These are phyloP conservation scores for Sporisorium sorghi DNA, from an alignment of 1,284 basidiomycete species.

Conservation along the genomic window DNA sequence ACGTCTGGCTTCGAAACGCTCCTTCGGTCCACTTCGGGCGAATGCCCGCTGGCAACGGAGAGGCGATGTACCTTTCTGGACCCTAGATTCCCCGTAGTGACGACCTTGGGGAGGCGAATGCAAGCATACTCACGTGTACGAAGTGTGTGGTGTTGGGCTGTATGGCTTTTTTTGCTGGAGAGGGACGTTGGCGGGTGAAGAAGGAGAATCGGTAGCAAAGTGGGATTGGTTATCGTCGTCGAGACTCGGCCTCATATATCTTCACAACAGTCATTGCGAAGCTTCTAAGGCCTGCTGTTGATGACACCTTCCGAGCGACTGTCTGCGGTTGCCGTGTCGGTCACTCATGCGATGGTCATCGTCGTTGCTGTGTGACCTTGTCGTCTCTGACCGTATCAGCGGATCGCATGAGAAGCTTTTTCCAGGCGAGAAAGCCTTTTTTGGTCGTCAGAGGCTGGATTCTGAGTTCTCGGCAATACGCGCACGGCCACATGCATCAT, in stretches of 20 bases:
- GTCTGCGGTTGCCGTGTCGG: background rate
- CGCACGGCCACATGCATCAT: slow-evolving; percentile 10
- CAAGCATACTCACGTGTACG: background rate
- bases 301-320: background rate
- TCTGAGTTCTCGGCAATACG: background rate
- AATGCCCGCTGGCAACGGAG: slow-evolving; percentile 12
- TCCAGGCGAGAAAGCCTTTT: slow-evolving; percentile 1
- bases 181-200: no score
- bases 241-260: background rate
- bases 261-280: background rate
- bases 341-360: background rate
- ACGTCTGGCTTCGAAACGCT: background rate
- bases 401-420: slow-evolving; percentile 1
- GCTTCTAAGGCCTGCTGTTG: background rate
- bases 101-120: background rate
- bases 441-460: slow-evolving; percentile 9
- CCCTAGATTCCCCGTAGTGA: background rate
- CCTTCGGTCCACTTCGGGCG: slow-evolving; percentile 23
- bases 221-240: background rate
- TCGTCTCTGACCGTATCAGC: background rate
- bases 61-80: background rate
- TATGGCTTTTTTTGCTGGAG: no score
- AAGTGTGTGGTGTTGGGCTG: no score
- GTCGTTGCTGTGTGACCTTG: background rate
- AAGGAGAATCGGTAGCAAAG: no score